A percentile compares a stretch with the other conserved stretches of the same genome.
Conservation (phyloP, 768 basidiomycete species). For the Leccinum subtestaceum region DNA sequence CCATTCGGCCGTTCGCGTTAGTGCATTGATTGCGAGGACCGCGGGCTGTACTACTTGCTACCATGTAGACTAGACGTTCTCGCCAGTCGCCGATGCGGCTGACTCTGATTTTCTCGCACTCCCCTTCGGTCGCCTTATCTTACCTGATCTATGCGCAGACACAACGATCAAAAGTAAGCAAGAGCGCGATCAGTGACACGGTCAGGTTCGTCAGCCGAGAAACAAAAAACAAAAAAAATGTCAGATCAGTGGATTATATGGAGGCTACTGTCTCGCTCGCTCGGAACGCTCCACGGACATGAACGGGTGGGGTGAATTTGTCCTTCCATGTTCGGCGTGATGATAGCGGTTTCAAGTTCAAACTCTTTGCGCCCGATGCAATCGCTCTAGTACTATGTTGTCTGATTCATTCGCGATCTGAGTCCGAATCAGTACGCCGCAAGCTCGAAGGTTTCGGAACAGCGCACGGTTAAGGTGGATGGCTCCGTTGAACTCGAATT, state of each 20-base stretch:
- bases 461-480: background rate
- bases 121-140: background rate
- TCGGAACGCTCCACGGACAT: background rate
- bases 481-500: background rate
- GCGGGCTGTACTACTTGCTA: background rate
- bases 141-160: background rate
- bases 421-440: background rate
- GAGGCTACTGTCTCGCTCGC: background rate
- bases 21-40: background rate
- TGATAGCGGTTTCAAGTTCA: background rate
- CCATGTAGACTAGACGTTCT: background rate
- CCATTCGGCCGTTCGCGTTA: background rate
- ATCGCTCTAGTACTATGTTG: background rate
- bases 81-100: background rate
- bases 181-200: background rate
- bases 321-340: background rate
- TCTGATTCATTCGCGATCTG: background rate
- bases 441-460: background rate
- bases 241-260: background rate
- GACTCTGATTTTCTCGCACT: background rate
- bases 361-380: background rate
- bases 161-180: background rate
- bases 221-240: background rate
- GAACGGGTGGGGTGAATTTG: background rate
- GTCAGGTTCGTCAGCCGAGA: background rate